Base-by-base conservation (phyloP, 1,139 yeast genomes). In the Pneumocystis sp. region DNA sequence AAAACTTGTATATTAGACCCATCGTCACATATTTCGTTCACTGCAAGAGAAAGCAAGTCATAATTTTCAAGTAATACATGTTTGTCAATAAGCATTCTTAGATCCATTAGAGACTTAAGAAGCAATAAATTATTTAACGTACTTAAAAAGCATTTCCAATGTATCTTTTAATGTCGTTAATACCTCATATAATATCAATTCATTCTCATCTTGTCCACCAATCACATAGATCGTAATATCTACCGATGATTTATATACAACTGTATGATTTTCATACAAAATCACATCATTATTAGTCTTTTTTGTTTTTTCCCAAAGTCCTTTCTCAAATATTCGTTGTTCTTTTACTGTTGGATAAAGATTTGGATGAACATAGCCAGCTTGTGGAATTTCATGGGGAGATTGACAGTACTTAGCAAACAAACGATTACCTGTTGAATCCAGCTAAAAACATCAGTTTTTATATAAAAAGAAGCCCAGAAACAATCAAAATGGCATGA, bases 21-120 rank as follows among this genome's bases (percentile, higher is more conserved):
- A 71, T 88, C 95, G 74, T 93, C 98, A 66, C 93, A 80, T 34
- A 95, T 83, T 77, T 93, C 98, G 75, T 93, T 98, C 63, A 91
- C 82, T 10, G 95, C 89, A 74, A 93, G 82, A 63, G 89, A 81
- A 63, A 90, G 86, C 79, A 89, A 80, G 75, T 93, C 99, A 74
- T 86, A 93, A 74, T 87, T 84, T 70, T 89, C 96, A 72, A 86
- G 81, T 63, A 93, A 78, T 2, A 93, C 82, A 69, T 85, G 81
- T 75, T 86, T 88, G 76, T 93, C 97, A 69, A 91, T 44, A 8
- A 57, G 50, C 40, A 57, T 59, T 29, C 66, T 34, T 35, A 15
- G 2, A 34, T 12, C n/a, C 31, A 63, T 60, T 25, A 42, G 29
- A 40, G 21, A 57, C 34, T 31, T 6, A n/a, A 65, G 21, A 19